Conservation (phyloP, 441 rosid genomes). For the Gossypium laxum region DNA sequence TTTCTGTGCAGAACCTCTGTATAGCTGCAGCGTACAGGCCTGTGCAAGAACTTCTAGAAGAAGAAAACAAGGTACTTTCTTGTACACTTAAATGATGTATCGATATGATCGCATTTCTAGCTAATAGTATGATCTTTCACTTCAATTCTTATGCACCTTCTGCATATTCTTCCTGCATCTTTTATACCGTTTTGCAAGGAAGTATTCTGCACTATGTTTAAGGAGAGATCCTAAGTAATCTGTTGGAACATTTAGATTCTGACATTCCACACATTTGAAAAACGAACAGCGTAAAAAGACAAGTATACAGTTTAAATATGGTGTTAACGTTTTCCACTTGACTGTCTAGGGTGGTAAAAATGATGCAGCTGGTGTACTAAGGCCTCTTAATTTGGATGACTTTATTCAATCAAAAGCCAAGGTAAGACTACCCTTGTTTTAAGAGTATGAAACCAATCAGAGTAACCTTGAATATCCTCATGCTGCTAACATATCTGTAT, state of each 20-base stretch:
- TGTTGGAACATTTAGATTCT: not conserved
- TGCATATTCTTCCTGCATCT: not conserved
- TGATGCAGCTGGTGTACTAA: conserved; percentile 30
- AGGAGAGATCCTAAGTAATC: not conserved
- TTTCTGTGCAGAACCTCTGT: conserved; percentile 65
- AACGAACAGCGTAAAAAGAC: not conserved
- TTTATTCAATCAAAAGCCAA: conserved; percentile 65
- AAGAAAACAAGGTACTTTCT: conserved; percentile 51
- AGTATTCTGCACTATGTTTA: not conserved
- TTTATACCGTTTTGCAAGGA: not conserved
- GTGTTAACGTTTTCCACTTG: not conserved
- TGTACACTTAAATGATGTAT: conserved; percentile 7
- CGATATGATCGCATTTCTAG: not conserved
- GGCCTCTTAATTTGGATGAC: conserved; percentile 64
- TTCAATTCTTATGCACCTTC: not conserved
- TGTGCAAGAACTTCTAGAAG: conserved; percentile 74
- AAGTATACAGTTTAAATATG: not conserved
- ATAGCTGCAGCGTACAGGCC: conserved; percentile 90
- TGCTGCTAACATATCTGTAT: not conserved
- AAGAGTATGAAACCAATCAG: not conserved
- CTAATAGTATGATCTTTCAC: not conserved
- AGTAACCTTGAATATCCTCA: not conserved
- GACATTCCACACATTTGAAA: not conserved
- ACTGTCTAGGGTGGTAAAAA: conserved; percentile 30
- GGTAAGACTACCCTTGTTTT: conserved; percentile 27